A percentile compares a stretch with the other conserved stretches of the same genome.
phyloP scores from a whole-genome alignment of 331 rosid species.

The Phaseolus coccineus region DNA sequence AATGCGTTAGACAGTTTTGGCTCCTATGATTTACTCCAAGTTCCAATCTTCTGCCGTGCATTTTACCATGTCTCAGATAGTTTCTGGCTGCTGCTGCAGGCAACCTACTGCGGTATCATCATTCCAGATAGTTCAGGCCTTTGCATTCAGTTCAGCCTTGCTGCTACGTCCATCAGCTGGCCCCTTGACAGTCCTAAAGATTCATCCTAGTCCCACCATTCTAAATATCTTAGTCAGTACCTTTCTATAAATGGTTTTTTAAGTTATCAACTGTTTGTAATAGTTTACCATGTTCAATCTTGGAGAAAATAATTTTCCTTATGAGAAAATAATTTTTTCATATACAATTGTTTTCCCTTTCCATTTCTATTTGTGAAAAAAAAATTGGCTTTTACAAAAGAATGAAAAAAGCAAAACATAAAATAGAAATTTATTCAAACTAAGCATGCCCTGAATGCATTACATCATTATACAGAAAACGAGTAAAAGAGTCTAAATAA shows the following conservation, averaged over 20 bases:
- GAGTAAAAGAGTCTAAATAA: slow-evolving; percentile 16
- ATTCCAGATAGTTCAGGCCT: not conserved
- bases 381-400: not conserved
- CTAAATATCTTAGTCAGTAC: not conserved
- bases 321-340: not conserved
- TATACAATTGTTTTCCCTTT: too few relatives aligned
- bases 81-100: not conserved
- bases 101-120: not conserved
- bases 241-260: slow-evolving; percentile 5
- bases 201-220: not conserved
- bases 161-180: not conserved
- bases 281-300: slow-evolving; percentile 7
- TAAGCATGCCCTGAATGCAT: slow-evolving; percentile 22
- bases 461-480: not conserved
- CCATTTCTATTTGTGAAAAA: not conserved
- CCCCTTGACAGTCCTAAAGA: not conserved
- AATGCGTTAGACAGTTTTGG: not conserved
- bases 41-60: not conserved
- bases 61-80: not conserved
- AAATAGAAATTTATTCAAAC: slow-evolving; percentile 8
- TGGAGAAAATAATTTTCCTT: not conserved
- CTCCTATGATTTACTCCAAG: too few relatives aligned
- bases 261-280: not conserved
- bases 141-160: not conserved
- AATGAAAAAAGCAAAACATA: not conserved